phyloP scores from a whole-genome alignment of 139 green algal genomes.

The Auxenochlorella protothecoides region DNA sequence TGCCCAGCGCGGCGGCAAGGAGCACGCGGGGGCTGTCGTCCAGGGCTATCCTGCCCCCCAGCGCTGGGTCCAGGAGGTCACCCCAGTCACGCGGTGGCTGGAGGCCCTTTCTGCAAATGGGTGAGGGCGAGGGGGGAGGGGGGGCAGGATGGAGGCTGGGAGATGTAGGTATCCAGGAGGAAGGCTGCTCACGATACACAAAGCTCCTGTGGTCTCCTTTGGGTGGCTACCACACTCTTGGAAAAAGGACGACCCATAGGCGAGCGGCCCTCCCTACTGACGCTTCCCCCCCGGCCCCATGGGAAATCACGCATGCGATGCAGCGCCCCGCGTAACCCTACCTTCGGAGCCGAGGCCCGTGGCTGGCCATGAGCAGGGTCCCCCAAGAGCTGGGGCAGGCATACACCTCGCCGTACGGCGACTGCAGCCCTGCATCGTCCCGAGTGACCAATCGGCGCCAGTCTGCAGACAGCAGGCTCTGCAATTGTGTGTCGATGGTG shows the following conservation, averaged over 20 bases:
- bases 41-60: slow-evolving; percentile 53
- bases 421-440: slow-evolving; percentile 14
- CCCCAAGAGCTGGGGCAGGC: slow-evolving; percentile 71
- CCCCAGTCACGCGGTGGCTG: slow-evolving; percentile 52
- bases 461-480: slow-evolving; percentile 28
- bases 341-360: slow-evolving; percentile 27
- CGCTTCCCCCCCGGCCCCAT: too few species aligned
- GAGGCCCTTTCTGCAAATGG: slow-evolving; percentile 21
- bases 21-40: slow-evolving; percentile 40
- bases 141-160: too few species aligned
- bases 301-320: too few species aligned
- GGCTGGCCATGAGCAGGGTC: slow-evolving; percentile 58
- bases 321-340: slow-evolving; percentile 1
- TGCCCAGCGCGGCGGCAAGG: slow-evolving; percentile 38
- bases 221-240: too few species aligned
- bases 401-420: slow-evolving; percentile 45
- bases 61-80: slow-evolving; percentile 66
- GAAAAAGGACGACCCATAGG: too few species aligned
- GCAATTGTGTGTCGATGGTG: background rate
- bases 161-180: too few species aligned
- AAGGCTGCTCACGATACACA: too few species aligned
- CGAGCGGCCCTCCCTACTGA: too few species aligned
- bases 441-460: slow-evolving; percentile 52
- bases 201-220: background rate
- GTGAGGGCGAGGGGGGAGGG: background rate